Evolutionary conservation across 208 protist species (phyloP).

Genomic region (Vickermania ingenoplastis): DNA sequence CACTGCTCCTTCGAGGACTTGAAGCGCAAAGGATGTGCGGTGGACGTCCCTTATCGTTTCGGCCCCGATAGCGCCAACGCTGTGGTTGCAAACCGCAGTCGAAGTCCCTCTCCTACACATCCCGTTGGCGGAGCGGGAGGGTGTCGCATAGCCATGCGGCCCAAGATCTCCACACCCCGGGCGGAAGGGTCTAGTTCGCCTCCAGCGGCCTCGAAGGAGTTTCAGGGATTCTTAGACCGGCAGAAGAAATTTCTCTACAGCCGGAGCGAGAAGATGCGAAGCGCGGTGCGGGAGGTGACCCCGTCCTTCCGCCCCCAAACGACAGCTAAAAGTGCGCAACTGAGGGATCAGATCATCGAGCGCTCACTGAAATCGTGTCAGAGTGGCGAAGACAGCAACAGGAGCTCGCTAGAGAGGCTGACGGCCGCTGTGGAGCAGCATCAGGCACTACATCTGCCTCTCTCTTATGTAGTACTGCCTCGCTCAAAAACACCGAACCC

Average conservation of each 20-base stretch:
- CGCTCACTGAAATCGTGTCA: background rate
- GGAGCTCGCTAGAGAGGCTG: constrained; percentile 5
- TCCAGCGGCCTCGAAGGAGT: background rate
- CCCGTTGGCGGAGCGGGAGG: too few relatives aligned
- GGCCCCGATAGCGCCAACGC: too few relatives aligned
- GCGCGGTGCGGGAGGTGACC: background rate
- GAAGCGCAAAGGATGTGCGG: too few relatives aligned
- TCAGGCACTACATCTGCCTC: constrained; percentile 20
- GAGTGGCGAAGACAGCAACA: background rate
- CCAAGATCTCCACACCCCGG: too few relatives aligned
- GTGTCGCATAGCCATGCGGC: too few relatives aligned
- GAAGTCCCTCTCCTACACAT: too few relatives aligned
- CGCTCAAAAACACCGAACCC: constrained; percentile 42
- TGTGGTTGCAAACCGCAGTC: too few relatives aligned
- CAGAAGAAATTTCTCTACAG: background rate
- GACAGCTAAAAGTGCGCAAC: background rate
- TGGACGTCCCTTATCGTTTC: too few relatives aligned
- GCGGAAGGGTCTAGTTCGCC: too few relatives aligned
- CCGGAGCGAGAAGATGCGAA: background rate
- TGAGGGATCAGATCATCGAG: background rate
- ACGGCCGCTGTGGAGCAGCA: constrained; percentile 18
- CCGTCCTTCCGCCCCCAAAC: background rate
- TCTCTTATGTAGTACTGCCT: constrained; percentile 13
- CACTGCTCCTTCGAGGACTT: too few relatives aligned
- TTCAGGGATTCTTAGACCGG: background rate